phyloP scores from a whole-genome alignment of 164 flowering plant species.

The Aristolochia contorta region DNA sequence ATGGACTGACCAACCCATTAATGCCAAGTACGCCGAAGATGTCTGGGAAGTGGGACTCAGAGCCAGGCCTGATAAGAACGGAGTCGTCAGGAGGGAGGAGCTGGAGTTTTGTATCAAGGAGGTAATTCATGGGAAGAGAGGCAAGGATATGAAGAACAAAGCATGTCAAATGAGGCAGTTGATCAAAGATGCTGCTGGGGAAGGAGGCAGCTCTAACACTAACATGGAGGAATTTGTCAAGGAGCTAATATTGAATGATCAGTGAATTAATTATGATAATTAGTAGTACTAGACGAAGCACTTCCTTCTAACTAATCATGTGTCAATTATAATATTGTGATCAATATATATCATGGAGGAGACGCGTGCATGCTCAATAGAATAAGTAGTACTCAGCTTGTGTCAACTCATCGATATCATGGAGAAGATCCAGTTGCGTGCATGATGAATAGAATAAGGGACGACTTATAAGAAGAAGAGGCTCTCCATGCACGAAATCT shows the following conservation, averaged over 20 bases:
- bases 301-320: too few relatives aligned
- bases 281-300: background rate
- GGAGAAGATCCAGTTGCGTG: too few relatives aligned
- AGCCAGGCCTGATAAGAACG: constrained; percentile 12
- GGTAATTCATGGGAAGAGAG: constrained; percentile 21
- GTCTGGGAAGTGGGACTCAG: constrained; percentile 22
- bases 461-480: too few relatives aligned
- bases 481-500: too few relatives aligned
- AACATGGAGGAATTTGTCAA: constrained; percentile 18
- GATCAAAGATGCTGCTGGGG: constrained; percentile 12
- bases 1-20: constrained; percentile 26
- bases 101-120: constrained; percentile 16
- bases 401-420: too few relatives aligned
- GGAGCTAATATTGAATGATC: background rate
- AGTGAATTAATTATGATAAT: too few relatives aligned
- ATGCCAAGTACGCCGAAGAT: constrained; percentile 22
- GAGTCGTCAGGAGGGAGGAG: constrained; percentile 18
- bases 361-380: too few relatives aligned
- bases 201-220: constrained; percentile 21
- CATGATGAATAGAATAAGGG: too few relatives aligned
- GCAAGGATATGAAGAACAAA: constrained; percentile 10
- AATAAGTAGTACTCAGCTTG: too few relatives aligned
- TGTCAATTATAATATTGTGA: too few relatives aligned
- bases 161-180: constrained; percentile 12
- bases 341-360: too few relatives aligned